A percentile compares a stretch with the other conserved stretches of the same genome.
Evolutionary conservation across 2,329 filamentous ascomycete genomes (phyloP).

Genomic region (Pseudogymnoascus sp.): DNA sequence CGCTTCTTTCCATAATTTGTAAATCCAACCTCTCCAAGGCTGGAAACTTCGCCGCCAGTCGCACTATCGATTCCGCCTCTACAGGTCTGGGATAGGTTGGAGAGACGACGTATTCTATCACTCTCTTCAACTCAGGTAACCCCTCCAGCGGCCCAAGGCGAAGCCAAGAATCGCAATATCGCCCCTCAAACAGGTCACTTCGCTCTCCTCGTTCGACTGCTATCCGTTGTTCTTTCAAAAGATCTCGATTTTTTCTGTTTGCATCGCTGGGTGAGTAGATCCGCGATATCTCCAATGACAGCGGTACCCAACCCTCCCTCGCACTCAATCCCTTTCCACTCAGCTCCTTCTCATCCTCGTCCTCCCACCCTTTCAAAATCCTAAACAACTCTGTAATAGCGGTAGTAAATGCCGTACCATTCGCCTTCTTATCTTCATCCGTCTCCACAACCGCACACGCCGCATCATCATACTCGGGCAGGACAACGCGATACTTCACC

Average conservation of each 20-base stretch:
- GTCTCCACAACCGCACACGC: conserved; percentile 16
- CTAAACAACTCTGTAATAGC: conserved; percentile 12
- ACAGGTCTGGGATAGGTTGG: neutral
- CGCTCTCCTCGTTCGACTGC: conserved; percentile 10
- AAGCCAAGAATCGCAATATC: conserved; percentile 16
- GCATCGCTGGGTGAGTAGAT: conserved; percentile 16
- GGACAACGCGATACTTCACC: conserved; percentile 14
- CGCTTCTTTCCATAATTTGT: neutral
- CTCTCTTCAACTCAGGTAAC: neutral
- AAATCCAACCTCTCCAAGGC: neutral
- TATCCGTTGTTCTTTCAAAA: neutral
- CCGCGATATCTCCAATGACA: neutral
- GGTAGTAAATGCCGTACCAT: conserved; percentile 14
- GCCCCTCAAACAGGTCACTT: conserved; percentile 13
- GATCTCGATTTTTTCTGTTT: neutral
- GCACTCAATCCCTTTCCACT: neutral
- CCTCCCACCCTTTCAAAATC: conserved; percentile 12
- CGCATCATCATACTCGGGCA: conserved; percentile 15
- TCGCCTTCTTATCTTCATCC: conserved; percentile 12
- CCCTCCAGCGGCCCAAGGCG: neutral
- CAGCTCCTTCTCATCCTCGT: neutral
- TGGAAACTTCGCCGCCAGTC: neutral
- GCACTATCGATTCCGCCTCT: neutral
- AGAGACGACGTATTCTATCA: neutral
- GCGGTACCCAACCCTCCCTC: neutral